Evolutionary conservation across 768 basidiomycete genomes (phyloP), one percentile per base, ranked within the genome.

Genomic region (Amanita exitialis): DNA sequence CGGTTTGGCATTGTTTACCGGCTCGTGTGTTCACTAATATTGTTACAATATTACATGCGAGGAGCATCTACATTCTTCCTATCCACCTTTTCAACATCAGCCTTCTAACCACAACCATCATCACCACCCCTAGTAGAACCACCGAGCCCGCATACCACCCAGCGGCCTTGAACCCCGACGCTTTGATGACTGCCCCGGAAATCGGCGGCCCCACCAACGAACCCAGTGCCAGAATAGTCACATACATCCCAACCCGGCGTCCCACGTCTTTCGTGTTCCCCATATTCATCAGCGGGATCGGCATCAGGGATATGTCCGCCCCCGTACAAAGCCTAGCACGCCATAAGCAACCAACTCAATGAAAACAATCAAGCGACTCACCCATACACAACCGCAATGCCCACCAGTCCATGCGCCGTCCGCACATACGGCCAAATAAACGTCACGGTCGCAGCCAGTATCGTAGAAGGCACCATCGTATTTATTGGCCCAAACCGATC

Each of bases 161-260:
- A 6, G 80, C 78, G 3, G 59, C 68, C 32, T 71, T 64, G 57
- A 77, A 90, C 1, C 72, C 75, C 1, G 80, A 76, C 0, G 73
- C 68, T 0, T 60, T 61, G 47, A 74, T 72, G 56, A 89, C 83
- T 0, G 80, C 80, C 1, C 86, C 86, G 5, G 83, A 83, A 53
- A 87, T 82, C 0, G 86, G 86, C 2, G 84, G 83, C 0, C 86
- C 86, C 1, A 71, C 73, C 3, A 88, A 67, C 0, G 81, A 82
- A 7, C 83, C 83, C 15, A 86, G 35, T 0, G 85, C 73, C 20
- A 78, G 51, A 45, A 83, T 69, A 28, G 74, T 82, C 62, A 82
- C 68, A 53, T 76, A 77, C 71, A 86, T 79, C 4, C 86, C 86
- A 0, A 75, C 66, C 15, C 86, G 69, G 20, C 80, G 69, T 3